Evolutionary conservation across 2,329 filamentous ascomycete genomes (phyloP), one percentile per base, ranked within the genome.

Genomic region (Aspergillus sp.): DNA sequence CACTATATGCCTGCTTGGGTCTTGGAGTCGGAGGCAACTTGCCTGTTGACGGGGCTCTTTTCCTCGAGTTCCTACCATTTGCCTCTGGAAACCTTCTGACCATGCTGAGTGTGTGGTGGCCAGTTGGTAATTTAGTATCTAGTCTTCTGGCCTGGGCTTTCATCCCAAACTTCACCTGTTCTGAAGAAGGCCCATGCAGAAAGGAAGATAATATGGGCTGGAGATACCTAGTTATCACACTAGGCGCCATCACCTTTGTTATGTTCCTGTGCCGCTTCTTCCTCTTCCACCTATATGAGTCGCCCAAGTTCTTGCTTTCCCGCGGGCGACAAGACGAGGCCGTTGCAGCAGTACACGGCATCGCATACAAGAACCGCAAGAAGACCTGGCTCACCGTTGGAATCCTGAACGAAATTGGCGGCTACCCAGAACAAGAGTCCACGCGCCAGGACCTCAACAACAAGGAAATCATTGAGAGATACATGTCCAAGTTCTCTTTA

Each of bases 31-130:
- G 88, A 22, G 90, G 91, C 5, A 93, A 91, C 67, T 76, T 93
- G 20, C 89, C 89, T 1, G 88, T 93, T 1, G 90, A 93, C 70
- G 89, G 89, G 39, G 89, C 90, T 0, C 78, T 95, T 3, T 95
- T 96, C 71, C 81, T 96, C 39, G 91, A 96, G 68, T 93, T 93
- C 63, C 77, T 96, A 1, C 91, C 91, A 0, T 87, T 88, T 57
- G 84, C 87, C 0, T 88, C 86, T n/a, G 86, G 86, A 61, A 85
- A 86, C 33, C 81, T 95, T 13, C 78, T 95, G 30, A 95, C 90
- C 0, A 80, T 93, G 48, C 80, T 96, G n/a, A 91, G 89, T 6
- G 84, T 92, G 7, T 95, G 90, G 88, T 96, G 91, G 90, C 89
- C 91, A 0, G 76, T 96, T 17, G 91, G 91, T 5, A 90, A 95